Evolutionary conservation across 495 filamentous ascomycete genomes (phyloP), one percentile per base, ranked within the genome.

Genomic region (Saxispiralis lemnorum): DNA sequence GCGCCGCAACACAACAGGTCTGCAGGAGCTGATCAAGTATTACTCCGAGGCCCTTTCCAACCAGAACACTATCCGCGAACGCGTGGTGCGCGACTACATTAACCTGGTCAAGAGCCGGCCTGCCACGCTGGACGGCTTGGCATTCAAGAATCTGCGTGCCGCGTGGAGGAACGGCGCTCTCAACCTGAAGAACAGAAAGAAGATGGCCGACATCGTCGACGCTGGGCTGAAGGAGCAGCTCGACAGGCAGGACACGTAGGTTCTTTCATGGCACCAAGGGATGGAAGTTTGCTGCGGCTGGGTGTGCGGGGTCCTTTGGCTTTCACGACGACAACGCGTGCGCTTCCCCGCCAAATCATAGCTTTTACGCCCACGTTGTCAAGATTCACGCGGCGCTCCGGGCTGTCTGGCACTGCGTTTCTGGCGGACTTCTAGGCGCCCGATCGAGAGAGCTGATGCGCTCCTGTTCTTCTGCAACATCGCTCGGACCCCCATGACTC

Each of bases 11-110:
- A 56, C 61, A 42, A 59, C 59, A 48, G 76, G 76, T 21, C 62
- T 75, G 53, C 63, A 61, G 32, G 66, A 66, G 51, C 61, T 79
- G 35, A 59, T 77, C 54, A 61, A 67, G 21, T 80, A 70, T 59
- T 78, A 79, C 55, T 67, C 66, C 45, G 59, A 66, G 53, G 62
- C 68, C 44, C 58, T 79, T 20, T 61, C 59, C 28, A 63, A 64
- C 56, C 61, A 65, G 49, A 63, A 57, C 41, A 44, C 56, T 14
- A 67, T 78, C 24, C 60, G 68, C 30, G 63, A 68, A 18, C 51
- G 62, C 36, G 64, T 80, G 34, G 66, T 71, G 17, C 50, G 46
- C 7, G 70, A 78, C 51, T 69, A 75, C 48, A 60, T 73, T 14
- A 55, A 65, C 11, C 51, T 78, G 16, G 72, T 71, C 20, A 59